Evolutionary conservation across 1,284 basidiomycete species (phyloP), one percentile per base, ranked within the genome.

Genomic region (Coniferiporia sulphurascens): DNA sequence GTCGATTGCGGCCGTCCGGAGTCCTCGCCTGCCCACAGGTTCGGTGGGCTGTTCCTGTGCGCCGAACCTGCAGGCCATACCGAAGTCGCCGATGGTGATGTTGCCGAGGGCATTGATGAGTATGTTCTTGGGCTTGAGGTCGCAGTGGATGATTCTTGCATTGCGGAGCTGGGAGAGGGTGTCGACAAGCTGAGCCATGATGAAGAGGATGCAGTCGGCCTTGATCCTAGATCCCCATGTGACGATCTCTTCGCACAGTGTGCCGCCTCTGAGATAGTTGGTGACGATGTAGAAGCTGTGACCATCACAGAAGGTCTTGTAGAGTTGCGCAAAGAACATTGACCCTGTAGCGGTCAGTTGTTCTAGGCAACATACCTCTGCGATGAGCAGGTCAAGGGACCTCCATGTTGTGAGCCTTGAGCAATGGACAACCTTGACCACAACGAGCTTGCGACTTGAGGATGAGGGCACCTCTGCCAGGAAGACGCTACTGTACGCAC

Each of bases 71-170:
- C 55, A 48, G 38, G 84, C 82, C n/a, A 85, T 72, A 45, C 84
- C 84, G 68, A 85, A 85, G 69, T 86, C 84, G 21, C 82, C 83
- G 32, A 86, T 78, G 70, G 85, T 85, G 71, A 82, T 84, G 66
- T 86, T 86, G 70, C 83, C 82, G 27, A 83, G 84, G n/a, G 43
- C 19, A n/a, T n/a, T n/a, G n/a, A n/a, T n/a, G n/a, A n/a, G n/a
- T n/a, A n/a, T n/a, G n/a, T n/a, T n/a, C n/a, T n/a, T n/a, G n/a
- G n/a, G n/a, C n/a, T n/a, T n/a, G n/a, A n/a, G n/a, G n/a, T n/a
- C n/a, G n/a, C n/a, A n/a, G n/a, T n/a, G n/a, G n/a, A n/a, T n/a
- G n/a, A n/a, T n/a, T n/a, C n/a, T n/a, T n/a, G n/a, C n/a, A 4
- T 17, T 10, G 21, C 51, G 54, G 17, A 61, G 41, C 15, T 56